These are phyloP conservation scores for Auricularia sp. DNA, from an alignment of 768 basidiomycete species.

Conservation along the genomic window DNA sequence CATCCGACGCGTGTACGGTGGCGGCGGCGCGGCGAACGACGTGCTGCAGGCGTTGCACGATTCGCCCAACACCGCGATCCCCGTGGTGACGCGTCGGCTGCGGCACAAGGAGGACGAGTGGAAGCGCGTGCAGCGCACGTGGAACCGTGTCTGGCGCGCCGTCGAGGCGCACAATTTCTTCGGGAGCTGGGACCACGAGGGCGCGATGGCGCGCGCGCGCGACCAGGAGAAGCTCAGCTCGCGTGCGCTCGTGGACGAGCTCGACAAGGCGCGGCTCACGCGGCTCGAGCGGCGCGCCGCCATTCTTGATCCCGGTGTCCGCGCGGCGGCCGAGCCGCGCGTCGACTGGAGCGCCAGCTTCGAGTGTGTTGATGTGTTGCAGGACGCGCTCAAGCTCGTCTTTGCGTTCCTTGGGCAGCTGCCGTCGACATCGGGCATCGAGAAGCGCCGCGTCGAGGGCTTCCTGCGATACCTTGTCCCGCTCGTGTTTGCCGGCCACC, in stretches of 20 bases:
- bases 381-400: slow-evolving; percentile 83
- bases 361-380: slow-evolving; percentile 67
- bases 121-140: slow-evolving; percentile 88
- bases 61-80: slow-evolving; percentile 79
- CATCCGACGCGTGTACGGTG: slow-evolving; percentile 87
- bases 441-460: slow-evolving; percentile 74
- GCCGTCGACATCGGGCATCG: slow-evolving; percentile 54
- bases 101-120: slow-evolving; percentile 97
- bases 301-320: background rate
- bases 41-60: slow-evolving; percentile 85
- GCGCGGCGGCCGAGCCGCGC: background rate
- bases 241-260: slow-evolving; percentile 15
- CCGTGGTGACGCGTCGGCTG: slow-evolving; percentile 79
- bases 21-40: slow-evolving; percentile 57
- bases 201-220: slow-evolving; percentile 86
- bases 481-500: slow-evolving; percentile 45
- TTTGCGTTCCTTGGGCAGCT: slow-evolving; percentile 72
- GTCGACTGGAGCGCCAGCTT: slow-evolving; percentile 71
- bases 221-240: slow-evolving; percentile 90
- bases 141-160: slow-evolving; percentile 95
- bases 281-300: slow-evolving; percentile 29
- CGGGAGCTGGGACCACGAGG: slow-evolving; percentile 95
- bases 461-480: slow-evolving; percentile 83
- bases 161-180: slow-evolving; percentile 97
- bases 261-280: slow-evolving; percentile 30